These are phyloP conservation scores for Gymnopilus junonius DNA, from an alignment of 768 basidiomycete genomes.

Conservation along the genomic window DNA sequence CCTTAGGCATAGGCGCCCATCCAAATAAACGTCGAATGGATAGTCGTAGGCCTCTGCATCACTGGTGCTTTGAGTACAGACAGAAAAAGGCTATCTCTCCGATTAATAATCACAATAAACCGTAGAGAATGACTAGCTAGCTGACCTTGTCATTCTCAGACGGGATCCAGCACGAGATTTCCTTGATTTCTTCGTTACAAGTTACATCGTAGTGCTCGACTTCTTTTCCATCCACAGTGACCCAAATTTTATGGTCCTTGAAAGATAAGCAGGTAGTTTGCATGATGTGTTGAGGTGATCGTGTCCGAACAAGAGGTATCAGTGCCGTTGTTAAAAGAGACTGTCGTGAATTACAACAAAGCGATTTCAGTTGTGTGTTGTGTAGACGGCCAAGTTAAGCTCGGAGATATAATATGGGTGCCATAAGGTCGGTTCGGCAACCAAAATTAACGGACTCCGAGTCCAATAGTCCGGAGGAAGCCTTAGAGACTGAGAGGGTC, in stretches of 20 bases:
- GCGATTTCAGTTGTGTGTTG: too few species aligned
- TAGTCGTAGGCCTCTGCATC: neutral
- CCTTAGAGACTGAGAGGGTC: too few species aligned
- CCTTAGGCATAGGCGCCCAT: neutral
- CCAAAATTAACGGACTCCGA: too few species aligned
- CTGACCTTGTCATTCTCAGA: slow-evolving; percentile 17
- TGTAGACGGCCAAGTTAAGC: too few species aligned
- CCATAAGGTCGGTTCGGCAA: too few species aligned
- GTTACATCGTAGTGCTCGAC: slow-evolving; percentile 1
- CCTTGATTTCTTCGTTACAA: slow-evolving; percentile 5
- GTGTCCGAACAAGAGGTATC: too few species aligned
- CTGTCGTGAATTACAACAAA: too few species aligned
- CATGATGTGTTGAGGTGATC: neutral
- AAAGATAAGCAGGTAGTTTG: neutral
- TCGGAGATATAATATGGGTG: too few species aligned
- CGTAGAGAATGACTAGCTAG: neutral
- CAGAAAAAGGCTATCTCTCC: neutral
- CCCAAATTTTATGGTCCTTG: neutral
- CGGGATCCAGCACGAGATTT: slow-evolving; percentile 18
- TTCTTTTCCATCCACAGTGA: neutral
- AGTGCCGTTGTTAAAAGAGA: too few species aligned
- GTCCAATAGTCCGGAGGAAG: too few species aligned
- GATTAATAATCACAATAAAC: too few species aligned
- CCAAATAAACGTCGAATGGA: neutral
- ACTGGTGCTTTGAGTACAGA: neutral